phyloP scores from a whole-genome alignment of 495 filamentous ascomycete genomes.

The Chlorociboria aeruginascens region DNA sequence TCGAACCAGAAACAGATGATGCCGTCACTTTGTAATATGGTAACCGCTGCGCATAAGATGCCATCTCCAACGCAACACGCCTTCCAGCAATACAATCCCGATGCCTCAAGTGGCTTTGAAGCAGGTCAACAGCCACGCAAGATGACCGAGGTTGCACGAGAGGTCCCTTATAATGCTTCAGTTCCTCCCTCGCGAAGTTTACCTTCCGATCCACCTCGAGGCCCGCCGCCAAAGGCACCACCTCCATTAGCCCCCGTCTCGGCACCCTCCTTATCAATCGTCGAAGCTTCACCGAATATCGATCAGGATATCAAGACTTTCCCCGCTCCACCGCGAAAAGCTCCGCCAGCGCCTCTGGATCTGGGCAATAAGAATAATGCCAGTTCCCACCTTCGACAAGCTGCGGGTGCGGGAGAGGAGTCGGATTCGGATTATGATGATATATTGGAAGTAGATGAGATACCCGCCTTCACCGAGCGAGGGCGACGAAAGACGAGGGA shows the following conservation, averaged over 20 bases:
- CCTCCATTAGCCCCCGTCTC: constrained; percentile 14
- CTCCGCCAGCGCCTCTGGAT: constrained; percentile 75
- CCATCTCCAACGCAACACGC: constrained; percentile 41
- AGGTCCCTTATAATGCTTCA: constrained; percentile 31
- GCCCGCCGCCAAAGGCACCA: constrained; percentile 17
- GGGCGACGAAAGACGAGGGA: constrained; percentile 80
- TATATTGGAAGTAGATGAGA: constrained; percentile 52
- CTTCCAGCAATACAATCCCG: constrained; percentile 37
- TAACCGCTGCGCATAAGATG: constrained; percentile 31
- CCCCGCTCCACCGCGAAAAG: constrained; percentile 56
- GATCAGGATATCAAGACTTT: constrained; percentile 30
- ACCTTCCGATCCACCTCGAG: constrained; percentile 27
- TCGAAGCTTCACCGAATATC: constrained; percentile 33
- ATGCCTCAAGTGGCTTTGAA: constrained; percentile 32
- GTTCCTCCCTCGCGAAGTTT: constrained; percentile 36
- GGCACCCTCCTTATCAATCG: constrained; percentile 29
- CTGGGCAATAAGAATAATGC: constrained; percentile 36
- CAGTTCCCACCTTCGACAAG: constrained; percentile 30
- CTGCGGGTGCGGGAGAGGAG: constrained; percentile 40
- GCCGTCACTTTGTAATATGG: constrained; percentile 10
- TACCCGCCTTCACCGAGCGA: constrained; percentile 43
- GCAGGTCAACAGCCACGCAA: constrained; percentile 26
- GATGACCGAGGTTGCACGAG: constrained; percentile 22
- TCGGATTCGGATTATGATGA: constrained; percentile 82
- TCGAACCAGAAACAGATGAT: constrained; percentile 20